These are phyloP conservation scores for Penicillium sp. DNA, from an alignment of 2,329 filamentous ascomycete genomes.

Conservation along the genomic window DNA sequence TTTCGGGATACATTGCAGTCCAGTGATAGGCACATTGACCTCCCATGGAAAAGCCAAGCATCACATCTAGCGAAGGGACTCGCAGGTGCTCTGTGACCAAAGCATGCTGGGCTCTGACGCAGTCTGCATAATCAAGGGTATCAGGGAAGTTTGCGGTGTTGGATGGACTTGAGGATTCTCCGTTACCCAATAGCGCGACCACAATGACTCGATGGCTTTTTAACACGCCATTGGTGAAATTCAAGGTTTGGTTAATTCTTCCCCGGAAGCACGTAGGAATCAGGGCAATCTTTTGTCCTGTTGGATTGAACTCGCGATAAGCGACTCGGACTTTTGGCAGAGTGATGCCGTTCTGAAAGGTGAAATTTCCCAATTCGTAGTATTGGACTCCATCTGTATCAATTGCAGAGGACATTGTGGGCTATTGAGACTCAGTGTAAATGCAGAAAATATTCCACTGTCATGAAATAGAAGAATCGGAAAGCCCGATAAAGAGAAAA, in stretches of 20 bases:
- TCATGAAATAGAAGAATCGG: not conserved
- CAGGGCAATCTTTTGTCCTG: constrained; percentile 42
- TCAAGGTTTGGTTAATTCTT: constrained; percentile 50
- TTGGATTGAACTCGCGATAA: constrained; percentile 46
- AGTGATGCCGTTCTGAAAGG: constrained; percentile 37
- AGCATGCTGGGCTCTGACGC: constrained; percentile 43
- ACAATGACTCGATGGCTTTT: constrained; percentile 47
- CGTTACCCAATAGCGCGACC: constrained; percentile 50
- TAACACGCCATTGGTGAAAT: constrained; percentile 46
- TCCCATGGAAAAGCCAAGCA: constrained; percentile 54
- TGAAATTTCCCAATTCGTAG: constrained; percentile 39
- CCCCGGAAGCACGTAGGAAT: constrained; percentile 59
- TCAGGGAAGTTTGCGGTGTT: constrained; percentile 44
- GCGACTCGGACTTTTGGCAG: constrained; percentile 36
- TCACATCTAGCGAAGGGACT: constrained; percentile 38
- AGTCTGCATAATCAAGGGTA: constrained; percentile 45
- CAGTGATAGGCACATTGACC: constrained; percentile 52
- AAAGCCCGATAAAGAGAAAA: too few relatives aligned
- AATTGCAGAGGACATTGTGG: not conserved
- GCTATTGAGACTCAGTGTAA: not conserved
- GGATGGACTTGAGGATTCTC: constrained; percentile 51
- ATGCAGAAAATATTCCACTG: too few relatives aligned
- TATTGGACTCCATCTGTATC: constrained; percentile 31
- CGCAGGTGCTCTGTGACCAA: constrained; percentile 40
- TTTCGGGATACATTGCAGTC: constrained; percentile 45